Base-by-base conservation (phyloP, 106 monocot species). In the Dioscorea alata region DNA sequence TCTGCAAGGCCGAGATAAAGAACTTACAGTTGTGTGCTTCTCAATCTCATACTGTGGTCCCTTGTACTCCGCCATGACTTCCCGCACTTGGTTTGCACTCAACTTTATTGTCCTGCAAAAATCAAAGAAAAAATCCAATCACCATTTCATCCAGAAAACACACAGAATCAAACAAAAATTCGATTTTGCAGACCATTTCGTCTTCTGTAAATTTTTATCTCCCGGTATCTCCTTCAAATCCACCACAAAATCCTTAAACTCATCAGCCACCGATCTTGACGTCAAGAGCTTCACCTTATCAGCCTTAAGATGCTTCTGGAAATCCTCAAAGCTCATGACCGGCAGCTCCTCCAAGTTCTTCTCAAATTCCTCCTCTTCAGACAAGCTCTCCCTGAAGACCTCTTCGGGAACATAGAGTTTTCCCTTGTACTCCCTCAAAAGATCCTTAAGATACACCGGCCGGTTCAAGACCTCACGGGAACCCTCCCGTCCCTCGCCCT, bases 41-140 rank as follows among this genome's bases (percentile, higher is more conserved):
- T 92, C 92, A 49, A 92, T 92, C 83, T 92, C 92, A 67, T 92
- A 92, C 54, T 85, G 84, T 14, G 80, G 78, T 23, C 88, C 88
- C 48, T 32, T 81, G 60, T 92, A 92, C 52, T 78, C 80, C 60
- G 75, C 85, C 81, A 85, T 62, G 13, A 72, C 74, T 22, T 33
- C 62, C 58, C 33, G 73, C 35, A 65, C 72, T 69, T 92, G 78
- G 68, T 57, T 80, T 8, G 78, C 35, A 57, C 48, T 82, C 73
- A 92, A 64, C 65, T 75, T 88, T 50, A 88, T 85, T 60, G 81
- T 65, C 92, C 92, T 92, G 78, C 54, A 8, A 82, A 33, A 19
- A 49, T 48, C 13, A 42, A 42, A 42, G 42, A 10, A 42, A 42
- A 42, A 42, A 42, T 8, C 6, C 9, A 42, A 42, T 42, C 42